Evolutionary conservation across 768 basidiomycete species (phyloP), one percentile per base, ranked within the genome.

Genomic region (Suillus americanus): DNA sequence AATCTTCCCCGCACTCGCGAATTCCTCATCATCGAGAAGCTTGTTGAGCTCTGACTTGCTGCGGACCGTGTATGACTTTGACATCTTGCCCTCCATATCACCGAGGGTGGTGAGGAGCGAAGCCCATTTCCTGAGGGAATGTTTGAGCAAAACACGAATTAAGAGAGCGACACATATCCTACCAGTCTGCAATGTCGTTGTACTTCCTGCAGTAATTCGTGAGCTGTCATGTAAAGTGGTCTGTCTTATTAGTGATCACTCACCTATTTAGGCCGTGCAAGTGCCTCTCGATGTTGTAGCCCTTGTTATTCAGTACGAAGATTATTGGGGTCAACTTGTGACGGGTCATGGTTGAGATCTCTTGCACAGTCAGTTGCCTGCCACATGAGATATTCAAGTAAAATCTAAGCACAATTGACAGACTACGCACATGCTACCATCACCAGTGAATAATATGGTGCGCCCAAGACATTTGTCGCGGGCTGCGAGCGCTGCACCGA

Each of bases 281-380:
- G 67, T 81, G 84, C 20, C 90, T 85, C 79, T 99, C 96, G 61
- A 99, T 94, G 23, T 91, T 91, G 77, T 97, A 97, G 0, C 92
- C 90, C 20, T 79, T 81, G 73, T 93, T 94, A 75, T 93, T 93
- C 57, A 94, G 75, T 23, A 94, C 80, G 75, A 95, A 95, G 38
- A 95, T 82, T 75, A 95, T 92, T 5, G 97, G 95, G 67, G 83
- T 89, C 40, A 96, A 74, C 9, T 83, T 85, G 62, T 84, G 76
- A 48, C 83, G 83, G 54, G 95, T 83, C 90, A 97, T 96, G 0
- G 91, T 89, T 5, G 92, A 90, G 16, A 94, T 73, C 71, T 96
- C 93, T 75, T 95, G 94, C 6, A 91, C 87, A 0, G 89, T 88
- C 23, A 93, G 77, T 79, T 93, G 91, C 54, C 89, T 91, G 62